phyloP scores from a whole-genome alignment of 345 rosid genomes.

The Murraya paniculata region DNA sequence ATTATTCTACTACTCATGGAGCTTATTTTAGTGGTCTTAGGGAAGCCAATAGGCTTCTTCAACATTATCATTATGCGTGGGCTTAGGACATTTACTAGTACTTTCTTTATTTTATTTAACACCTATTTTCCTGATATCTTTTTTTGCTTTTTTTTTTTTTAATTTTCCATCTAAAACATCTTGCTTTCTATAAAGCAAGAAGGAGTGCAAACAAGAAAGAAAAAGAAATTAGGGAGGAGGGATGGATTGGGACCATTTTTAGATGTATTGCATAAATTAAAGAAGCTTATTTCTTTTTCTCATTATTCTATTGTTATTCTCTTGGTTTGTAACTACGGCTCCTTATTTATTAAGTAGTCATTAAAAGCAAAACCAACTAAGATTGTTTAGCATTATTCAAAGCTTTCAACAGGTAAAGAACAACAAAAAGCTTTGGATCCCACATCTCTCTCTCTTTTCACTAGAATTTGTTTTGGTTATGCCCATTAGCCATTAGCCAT shows the following conservation, averaged over 20 bases:
- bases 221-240: conserved; percentile 12
- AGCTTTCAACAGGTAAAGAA: conserved; percentile 19
- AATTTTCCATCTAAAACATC: conserved; percentile 25
- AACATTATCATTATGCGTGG: conserved; percentile 64
- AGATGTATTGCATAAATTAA: conserved; percentile 50
- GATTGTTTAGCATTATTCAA: conserved; percentile 22
- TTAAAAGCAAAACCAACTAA: conserved; percentile 34
- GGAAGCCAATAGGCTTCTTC: conserved; percentile 93
- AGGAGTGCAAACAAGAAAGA: conserved; percentile 7
- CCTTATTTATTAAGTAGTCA: conserved; percentile 14
- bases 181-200: conserved; percentile 26
- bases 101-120: conserved; percentile 25
- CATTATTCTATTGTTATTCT: conserved; percentile 23
- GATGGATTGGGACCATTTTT: conserved; percentile 38
- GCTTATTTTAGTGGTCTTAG: conserved; percentile 95
- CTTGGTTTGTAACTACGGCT: conserved; percentile 18
- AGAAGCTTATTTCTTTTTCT: conserved; percentile 34
- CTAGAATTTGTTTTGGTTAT: conserved; percentile 22
- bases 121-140: conserved; percentile 24
- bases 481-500: background rate
- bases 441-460: conserved; percentile 23
- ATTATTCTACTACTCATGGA: conserved; percentile 96
- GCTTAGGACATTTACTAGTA: conserved; percentile 33
- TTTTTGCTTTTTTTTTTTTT: background rate
- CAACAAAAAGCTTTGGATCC: conserved; percentile 41